These are phyloP conservation scores for Neurospora cerealis DNA, from an alignment of 495 filamentous ascomycete genomes.

Conservation along the genomic window DNA sequence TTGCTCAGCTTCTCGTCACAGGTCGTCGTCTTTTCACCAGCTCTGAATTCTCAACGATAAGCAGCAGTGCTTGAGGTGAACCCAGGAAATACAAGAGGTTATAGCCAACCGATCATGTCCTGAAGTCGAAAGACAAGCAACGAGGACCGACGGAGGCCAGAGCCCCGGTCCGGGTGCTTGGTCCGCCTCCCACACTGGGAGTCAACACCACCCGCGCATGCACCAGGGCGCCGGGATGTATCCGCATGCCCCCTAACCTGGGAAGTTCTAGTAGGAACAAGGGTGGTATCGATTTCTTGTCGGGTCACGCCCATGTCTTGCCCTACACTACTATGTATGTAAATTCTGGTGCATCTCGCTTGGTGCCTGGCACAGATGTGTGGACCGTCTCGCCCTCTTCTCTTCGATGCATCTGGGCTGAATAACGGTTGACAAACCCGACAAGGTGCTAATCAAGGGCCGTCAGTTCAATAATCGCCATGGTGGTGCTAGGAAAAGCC, in stretches of 20 bases:
- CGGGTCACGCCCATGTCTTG: neutral
- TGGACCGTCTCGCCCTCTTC: neutral
- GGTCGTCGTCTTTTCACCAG: neutral
- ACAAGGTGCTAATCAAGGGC: neutral
- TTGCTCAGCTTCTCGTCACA: neutral
- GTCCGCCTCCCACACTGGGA: neutral
- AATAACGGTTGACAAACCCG: neutral
- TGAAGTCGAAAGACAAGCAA: neutral
- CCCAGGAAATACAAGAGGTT: neutral
- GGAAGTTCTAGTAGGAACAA: constrained; percentile 5
- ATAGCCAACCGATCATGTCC: neutral
- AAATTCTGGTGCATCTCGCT: neutral
- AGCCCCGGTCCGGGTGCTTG: neutral
- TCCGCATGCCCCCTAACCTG: constrained; percentile 13
- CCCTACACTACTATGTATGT: neutral
- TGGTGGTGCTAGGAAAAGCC: neutral
- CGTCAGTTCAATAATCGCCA: neutral
- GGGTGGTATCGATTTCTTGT: constrained; percentile 4
- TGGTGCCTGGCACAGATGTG: neutral
- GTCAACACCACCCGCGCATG: constrained; percentile 4
- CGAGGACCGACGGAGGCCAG: neutral
- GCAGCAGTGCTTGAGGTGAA: neutral
- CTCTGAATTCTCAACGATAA: neutral
- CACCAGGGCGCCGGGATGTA: constrained; percentile 18
- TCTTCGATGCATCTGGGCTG: neutral